These are phyloP conservation scores for Quercus variabilis DNA, from an alignment of 306 rosid species.

Conservation along the genomic window DNA sequence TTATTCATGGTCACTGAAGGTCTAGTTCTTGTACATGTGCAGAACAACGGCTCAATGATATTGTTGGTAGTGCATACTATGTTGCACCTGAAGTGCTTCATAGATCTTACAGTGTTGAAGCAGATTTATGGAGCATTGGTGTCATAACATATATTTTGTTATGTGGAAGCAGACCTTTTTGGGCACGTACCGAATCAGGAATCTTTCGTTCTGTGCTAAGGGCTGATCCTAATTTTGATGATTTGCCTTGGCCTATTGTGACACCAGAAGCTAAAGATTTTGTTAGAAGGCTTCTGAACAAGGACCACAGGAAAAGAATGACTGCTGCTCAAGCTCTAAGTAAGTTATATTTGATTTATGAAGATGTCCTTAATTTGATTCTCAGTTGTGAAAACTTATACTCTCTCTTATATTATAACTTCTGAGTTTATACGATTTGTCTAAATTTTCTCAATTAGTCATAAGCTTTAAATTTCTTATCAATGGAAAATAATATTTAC, in stretches of 20 bases:
- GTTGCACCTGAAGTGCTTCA: slow-evolving; percentile 98
- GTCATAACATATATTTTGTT: slow-evolving; percentile 88
- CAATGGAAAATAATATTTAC: slow-evolving; percentile 7
- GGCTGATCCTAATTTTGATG: slow-evolving; percentile 92
- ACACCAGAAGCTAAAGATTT: slow-evolving; percentile 94
- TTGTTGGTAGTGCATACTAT: slow-evolving; percentile 97
- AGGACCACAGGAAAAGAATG: slow-evolving; percentile 96
- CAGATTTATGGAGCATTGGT: slow-evolving; percentile 95
- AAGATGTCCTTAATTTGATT: slow-evolving; percentile 11
- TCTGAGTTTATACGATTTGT: neutral
- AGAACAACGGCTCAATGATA: slow-evolving; percentile 90
- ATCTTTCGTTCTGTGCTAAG: slow-evolving; percentile 91
- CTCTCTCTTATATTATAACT: neutral
- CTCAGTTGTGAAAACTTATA: slow-evolving; percentile 1
- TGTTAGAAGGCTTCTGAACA: slow-evolving; percentile 86
- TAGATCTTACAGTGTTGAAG: slow-evolving; percentile 89
- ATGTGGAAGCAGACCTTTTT: slow-evolving; percentile 95
- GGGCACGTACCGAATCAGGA: slow-evolving; percentile 98
- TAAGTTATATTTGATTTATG: slow-evolving; percentile 31
- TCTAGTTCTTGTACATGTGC: slow-evolving; percentile 40
- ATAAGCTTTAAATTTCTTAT: slow-evolving; percentile 2
- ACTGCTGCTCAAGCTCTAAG: slow-evolving; percentile 92
- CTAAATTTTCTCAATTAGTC: neutral
- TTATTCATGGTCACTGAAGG: slow-evolving; percentile 21
- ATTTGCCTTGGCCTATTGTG: slow-evolving; percentile 89